These are phyloP conservation scores for Penicillium hordei DNA, from an alignment of 2,329 filamentous ascomycete species.

Conservation along the genomic window DNA sequence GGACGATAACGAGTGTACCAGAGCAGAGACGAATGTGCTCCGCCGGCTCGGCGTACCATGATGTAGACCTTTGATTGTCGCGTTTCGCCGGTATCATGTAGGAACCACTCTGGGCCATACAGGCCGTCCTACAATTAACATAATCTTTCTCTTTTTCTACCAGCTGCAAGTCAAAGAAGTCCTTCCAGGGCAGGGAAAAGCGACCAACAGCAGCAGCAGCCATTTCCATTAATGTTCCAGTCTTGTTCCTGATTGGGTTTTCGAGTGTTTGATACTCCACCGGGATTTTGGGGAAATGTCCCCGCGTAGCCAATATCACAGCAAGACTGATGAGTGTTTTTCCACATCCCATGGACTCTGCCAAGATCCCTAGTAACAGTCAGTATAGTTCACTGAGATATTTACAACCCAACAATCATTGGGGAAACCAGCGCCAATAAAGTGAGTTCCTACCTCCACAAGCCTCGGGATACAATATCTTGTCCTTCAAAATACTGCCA, in stretches of 20 bases:
- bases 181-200: slow-evolving; percentile 68
- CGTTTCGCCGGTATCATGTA: slow-evolving; percentile 58
- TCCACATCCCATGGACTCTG: slow-evolving; percentile 59
- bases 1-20: slow-evolving; percentile 75
- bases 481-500: slow-evolving; percentile 62
- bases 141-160: slow-evolving; percentile 52
- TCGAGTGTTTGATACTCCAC: slow-evolving; percentile 55
- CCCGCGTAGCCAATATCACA: slow-evolving; percentile 71
- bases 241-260: slow-evolving; percentile 44
- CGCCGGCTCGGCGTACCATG: slow-evolving; percentile 38
- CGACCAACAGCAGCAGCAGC: slow-evolving; percentile 68
- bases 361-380: slow-evolving; percentile 40
- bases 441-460: slow-evolving; percentile 60
- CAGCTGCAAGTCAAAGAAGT: slow-evolving; percentile 55
- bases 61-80: slow-evolving; percentile 43
- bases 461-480: slow-evolving; percentile 70
- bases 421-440: neutral
- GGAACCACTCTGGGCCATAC: slow-evolving; percentile 58
- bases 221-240: slow-evolving; percentile 72
- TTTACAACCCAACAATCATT: neutral
- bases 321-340: slow-evolving; percentile 87
- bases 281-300: slow-evolving; percentile 66
- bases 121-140: slow-evolving; percentile 54
- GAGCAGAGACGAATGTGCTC: slow-evolving; percentile 61
- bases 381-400: neutral